Evolutionary conservation across 495 filamentous ascomycete species (phyloP).

Genomic region (Xylaria intraflava): DNA sequence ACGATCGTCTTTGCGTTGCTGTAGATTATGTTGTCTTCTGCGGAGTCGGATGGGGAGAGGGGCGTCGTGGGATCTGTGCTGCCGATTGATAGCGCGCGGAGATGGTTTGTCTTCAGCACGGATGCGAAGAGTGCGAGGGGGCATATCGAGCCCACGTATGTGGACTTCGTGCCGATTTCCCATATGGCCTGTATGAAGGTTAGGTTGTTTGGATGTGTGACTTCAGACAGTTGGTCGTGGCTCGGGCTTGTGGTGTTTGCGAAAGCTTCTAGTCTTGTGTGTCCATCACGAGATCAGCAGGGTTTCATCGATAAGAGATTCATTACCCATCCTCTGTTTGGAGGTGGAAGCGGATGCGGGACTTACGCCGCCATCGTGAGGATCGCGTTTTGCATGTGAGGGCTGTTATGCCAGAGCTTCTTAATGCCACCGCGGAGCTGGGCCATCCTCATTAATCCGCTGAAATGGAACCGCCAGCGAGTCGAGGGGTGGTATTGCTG

Average conservation of each 20-base stretch:
- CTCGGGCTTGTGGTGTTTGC: slow-evolving; percentile 12
- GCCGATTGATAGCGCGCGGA: slow-evolving; percentile 1
- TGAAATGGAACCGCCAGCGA: slow-evolving; percentile 14
- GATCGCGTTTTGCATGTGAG: slow-evolving; percentile 7
- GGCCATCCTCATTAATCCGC: slow-evolving; percentile 16
- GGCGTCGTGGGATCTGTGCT: background rate
- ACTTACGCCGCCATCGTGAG: slow-evolving; percentile 9
- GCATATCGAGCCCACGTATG: slow-evolving; percentile 10
- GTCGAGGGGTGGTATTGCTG: slow-evolving; percentile 14
- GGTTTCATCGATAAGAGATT: background rate
- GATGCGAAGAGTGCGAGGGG: background rate
- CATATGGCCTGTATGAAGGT: background rate
- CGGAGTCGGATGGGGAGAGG: background rate
- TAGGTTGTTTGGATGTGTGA: slow-evolving; percentile 4
- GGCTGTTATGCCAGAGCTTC: slow-evolving; percentile 11
- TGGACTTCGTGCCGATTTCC: background rate
- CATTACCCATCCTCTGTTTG: background rate
- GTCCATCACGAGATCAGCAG: background rate
- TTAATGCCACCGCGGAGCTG: background rate
- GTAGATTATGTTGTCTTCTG: background rate
- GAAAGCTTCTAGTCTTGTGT: slow-evolving; percentile 7
- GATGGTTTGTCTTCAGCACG: slow-evolving; percentile 6
- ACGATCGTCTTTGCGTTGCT: slow-evolving; percentile 1
- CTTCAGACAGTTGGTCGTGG: slow-evolving; percentile 1
- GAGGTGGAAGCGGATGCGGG: background rate